Evolutionary conservation across 345 rosid genomes (phyloP).

Genomic region (Linum lewisii): DNA sequence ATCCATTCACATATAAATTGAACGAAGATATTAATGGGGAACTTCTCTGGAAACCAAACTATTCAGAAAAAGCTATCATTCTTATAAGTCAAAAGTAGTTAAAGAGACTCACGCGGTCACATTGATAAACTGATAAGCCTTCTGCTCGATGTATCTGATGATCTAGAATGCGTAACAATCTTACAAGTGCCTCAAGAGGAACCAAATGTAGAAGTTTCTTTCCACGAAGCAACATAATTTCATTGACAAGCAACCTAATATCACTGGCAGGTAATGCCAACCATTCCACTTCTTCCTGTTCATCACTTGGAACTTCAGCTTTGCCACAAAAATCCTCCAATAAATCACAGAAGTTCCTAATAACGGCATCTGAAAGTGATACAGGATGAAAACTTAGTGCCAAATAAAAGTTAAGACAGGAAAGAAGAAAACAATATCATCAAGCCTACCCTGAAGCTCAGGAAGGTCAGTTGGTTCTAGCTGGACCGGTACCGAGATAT

Average conservation of each 20-base stretch:
- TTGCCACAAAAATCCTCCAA: conserved; percentile 72
- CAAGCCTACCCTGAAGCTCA: conserved; percentile 63
- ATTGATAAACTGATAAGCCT: conserved; percentile 66
- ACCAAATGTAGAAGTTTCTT: conserved; percentile 82
- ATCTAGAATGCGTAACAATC: conserved; percentile 64
- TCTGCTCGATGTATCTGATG: conserved; percentile 98
- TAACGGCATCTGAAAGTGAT: conserved; percentile 42
- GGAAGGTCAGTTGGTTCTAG: conserved; percentile 1
- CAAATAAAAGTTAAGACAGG: background rate
- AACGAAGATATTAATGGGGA: background rate
- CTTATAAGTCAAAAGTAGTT: background rate
- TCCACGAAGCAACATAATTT: conserved; percentile 58
- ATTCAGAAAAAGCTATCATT: background rate
- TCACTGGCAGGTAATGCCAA: conserved; percentile 54
- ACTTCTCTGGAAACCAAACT: background rate
- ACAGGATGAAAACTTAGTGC: conserved; percentile 7
- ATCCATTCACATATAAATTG: background rate
- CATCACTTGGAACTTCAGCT: conserved; percentile 80
- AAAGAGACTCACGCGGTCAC: conserved; percentile 52
- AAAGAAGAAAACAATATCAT: conserved; percentile 1
- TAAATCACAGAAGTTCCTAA: conserved; percentile 60
- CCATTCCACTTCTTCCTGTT: conserved; percentile 82
- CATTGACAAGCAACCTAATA: conserved; percentile 69
- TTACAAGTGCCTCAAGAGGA: conserved; percentile 69
- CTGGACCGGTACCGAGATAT: conserved; percentile 24